These are phyloP conservation scores for Parachaetomium inaequale DNA, from an alignment of 495 filamentous ascomycete genomes.

Conservation along the genomic window DNA sequence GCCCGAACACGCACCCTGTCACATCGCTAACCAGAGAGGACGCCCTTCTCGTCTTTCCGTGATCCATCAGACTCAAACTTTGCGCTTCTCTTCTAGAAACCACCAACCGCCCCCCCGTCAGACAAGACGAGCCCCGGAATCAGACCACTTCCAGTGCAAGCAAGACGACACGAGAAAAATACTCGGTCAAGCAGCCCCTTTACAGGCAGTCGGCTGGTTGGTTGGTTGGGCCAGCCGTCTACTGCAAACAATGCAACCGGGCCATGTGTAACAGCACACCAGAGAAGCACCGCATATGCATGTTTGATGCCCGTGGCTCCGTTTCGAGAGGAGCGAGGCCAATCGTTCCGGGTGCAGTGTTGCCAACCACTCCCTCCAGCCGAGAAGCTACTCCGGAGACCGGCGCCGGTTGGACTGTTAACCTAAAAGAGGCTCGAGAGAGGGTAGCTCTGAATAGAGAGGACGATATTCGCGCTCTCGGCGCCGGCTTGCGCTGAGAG, in stretches of 20 bases:
- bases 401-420: too few species aligned
- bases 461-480: too few species aligned
- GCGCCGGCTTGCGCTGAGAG: too few species aligned
- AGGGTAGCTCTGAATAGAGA: too few species aligned
- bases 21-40: too few species aligned
- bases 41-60: too few species aligned
- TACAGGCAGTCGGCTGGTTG: too few species aligned
- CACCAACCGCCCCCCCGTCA: background rate
- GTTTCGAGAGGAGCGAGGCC: background rate
- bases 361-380: too few species aligned
- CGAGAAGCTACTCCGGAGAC: too few species aligned
- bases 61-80: too few species aligned
- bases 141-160: background rate
- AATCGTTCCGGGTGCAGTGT: background rate
- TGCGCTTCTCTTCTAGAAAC: background rate
- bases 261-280: background rate
- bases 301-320: constrained; percentile 1
- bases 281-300: background rate
- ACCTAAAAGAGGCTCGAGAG: too few species aligned
- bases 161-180: background rate
- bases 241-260: constrained; percentile 6
- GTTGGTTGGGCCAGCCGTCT: background rate
- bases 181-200: background rate
- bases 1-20: background rate
- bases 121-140: background rate